Percentiles rank a stretch among this genome's conserved stretches.
These are phyloP conservation scores for Candida coquimbonensis DNA, from an alignment of 805 yeast species.

Conservation along the genomic window DNA sequence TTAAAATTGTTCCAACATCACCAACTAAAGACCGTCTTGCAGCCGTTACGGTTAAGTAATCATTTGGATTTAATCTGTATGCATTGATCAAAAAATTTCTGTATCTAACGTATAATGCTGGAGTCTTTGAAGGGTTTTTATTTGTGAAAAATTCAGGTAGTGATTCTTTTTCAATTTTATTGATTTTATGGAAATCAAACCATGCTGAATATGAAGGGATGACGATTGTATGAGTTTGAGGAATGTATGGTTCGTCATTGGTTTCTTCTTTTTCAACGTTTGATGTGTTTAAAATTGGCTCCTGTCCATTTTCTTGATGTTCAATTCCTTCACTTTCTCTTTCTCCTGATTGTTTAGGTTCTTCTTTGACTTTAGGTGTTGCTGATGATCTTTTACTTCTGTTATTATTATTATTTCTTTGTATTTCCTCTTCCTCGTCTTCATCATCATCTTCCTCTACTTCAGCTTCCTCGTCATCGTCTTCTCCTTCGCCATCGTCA, in stretches of 20 bases:
- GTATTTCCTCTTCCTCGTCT: too few relatives aligned
- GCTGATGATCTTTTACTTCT: too few relatives aligned
- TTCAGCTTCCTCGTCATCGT: constrained; percentile 8
- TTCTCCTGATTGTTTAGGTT: too few relatives aligned
- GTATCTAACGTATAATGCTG: constrained; percentile 70
- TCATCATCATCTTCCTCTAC: neutral
- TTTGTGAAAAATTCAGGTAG: constrained; percentile 83
- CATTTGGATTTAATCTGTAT: constrained; percentile 82
- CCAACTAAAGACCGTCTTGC: constrained; percentile 86
- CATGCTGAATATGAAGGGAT: constrained; percentile 85
- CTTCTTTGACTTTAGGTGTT: too few relatives aligned
- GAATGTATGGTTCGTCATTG: constrained; percentile 22
- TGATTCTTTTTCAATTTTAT: constrained; percentile 73
- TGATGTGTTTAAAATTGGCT: neutral
- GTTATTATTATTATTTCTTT: too few relatives aligned
- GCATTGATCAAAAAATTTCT: constrained; percentile 87
- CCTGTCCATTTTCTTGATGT: constrained; percentile 6
- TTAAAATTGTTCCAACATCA: constrained; percentile 82
- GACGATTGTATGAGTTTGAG: constrained; percentile 77
- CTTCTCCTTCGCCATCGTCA: constrained; percentile 1
- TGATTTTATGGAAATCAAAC: constrained; percentile 70
- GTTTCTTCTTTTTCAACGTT: neutral
- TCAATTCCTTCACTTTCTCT: neutral
- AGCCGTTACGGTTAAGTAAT: constrained; percentile 83
- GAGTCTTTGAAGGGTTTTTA: constrained; percentile 69